phyloP scores from a whole-genome alignment of 768 basidiomycete genomes.

The Trametes cingulata region DNA sequence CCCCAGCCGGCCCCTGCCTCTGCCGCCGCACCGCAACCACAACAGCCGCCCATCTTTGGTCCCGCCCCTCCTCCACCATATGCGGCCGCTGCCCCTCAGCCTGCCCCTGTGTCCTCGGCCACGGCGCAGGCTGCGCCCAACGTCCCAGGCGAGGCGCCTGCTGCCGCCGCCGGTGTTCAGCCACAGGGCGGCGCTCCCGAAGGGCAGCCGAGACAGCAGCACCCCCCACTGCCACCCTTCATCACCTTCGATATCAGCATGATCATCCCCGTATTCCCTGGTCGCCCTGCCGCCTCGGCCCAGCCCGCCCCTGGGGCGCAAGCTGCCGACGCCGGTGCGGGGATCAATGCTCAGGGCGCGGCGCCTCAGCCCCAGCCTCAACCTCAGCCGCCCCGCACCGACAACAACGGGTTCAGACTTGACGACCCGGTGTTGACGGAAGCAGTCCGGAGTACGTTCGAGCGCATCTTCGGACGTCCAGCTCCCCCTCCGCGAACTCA shows the following conservation, averaged over 20 bases:
- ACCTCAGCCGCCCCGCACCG: conserved; percentile 4
- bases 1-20: not conserved
- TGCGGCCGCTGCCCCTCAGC: not conserved
- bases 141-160: not conserved
- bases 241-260: conserved; percentile 28
- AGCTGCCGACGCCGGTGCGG: not conserved
- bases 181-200: not conserved
- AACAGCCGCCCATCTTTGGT: conserved; percentile 3
- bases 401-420: conserved; percentile 14
- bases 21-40: conserved; percentile 2
- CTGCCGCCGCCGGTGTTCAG: not conserved
- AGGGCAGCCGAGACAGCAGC: not conserved
- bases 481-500: conserved; percentile 15
- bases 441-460: conserved; percentile 12
- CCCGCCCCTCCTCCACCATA: conserved; percentile 7
- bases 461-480: conserved; percentile 12
- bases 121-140: not conserved
- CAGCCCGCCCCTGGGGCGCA: conserved; percentile 1
- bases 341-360: not conserved
- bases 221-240: conserved; percentile 13
- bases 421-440: conserved; percentile 15
- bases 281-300: conserved; percentile 7
- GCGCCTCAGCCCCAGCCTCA: not conserved
- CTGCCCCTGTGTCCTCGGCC: not conserved
- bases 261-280: conserved; percentile 22